Evolutionary conservation across 2,329 filamentous ascomycete genomes (phyloP).

Genomic region (Talaromyces funiculosus): DNA sequence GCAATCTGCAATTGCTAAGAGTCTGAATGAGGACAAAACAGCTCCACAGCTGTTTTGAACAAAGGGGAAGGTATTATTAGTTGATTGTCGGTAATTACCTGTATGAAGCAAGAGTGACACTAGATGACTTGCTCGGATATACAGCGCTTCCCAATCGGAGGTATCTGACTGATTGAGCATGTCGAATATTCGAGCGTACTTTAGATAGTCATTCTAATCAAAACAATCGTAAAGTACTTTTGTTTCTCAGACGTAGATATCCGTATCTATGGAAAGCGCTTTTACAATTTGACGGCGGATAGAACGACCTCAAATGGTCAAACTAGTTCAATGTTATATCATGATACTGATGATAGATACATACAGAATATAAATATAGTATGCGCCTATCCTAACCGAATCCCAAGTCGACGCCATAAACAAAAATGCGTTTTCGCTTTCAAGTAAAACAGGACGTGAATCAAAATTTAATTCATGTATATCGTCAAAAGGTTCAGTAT

Average conservation of each 20-base stretch:
- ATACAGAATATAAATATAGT: too few relatives aligned
- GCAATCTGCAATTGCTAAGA: slow-evolving; percentile 6
- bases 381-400: too few relatives aligned
- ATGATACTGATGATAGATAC: too few relatives aligned
- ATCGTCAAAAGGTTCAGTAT: not conserved
- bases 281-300: too few relatives aligned
- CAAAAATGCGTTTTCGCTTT: too few relatives aligned
- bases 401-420: too few relatives aligned
- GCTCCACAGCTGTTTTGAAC: not conserved
- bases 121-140: not conserved
- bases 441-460: too few relatives aligned
- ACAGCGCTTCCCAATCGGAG: not conserved
- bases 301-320: too few relatives aligned
- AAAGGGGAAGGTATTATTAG: not conserved
- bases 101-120: not conserved
- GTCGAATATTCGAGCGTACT: slow-evolving; percentile 11
- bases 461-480: too few relatives aligned
- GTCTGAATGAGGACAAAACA: not conserved
- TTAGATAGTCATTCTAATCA: slow-evolving; percentile 8
- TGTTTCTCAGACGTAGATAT: not conserved
- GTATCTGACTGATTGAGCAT: not conserved
- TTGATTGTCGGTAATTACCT: not conserved
- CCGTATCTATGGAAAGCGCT: too few relatives aligned
- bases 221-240: slow-evolving; percentile 6
- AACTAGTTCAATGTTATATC: too few relatives aligned